Evolutionary conservation across 352 stramenopile genomes (phyloP), one percentile per base, ranked within the genome.

Genomic region (Pythium myriotylum): DNA sequence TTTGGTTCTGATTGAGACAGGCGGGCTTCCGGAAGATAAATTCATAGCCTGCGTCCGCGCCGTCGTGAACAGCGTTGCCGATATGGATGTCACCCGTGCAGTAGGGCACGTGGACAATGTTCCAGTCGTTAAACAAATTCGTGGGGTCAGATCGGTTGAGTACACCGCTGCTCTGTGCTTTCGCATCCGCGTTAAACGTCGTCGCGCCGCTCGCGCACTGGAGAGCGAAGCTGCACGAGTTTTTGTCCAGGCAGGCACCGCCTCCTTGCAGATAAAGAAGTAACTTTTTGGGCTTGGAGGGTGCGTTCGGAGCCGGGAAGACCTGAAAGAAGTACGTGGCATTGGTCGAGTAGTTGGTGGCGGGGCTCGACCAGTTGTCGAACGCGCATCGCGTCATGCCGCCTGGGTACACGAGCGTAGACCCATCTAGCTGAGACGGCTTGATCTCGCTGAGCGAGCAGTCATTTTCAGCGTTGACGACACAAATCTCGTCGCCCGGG

Each of bases 11-110:
- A 14, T 65, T 70, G 22, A 79, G 49, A 27, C 78, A 88, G 42
- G 81, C 52, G 16, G 74, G 65, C 26, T 62, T 67, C 26, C 68
- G 48, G 4, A 89, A 70, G 6, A 81, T 40, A 4, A 51, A 39
- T 45, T 85, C 77, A 8, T 86, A 26, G 24, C 23, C 60, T 74
- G 43, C 85, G 69, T 17, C 41, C 43, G 33, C 72, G 65, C 24
- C 41, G 37, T 33, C 71, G 41, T 53, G 56, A 6, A 84, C 63
- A 13, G 51, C 42, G 59, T 67, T 80, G 35, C 81, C 79, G 9
- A 89, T 51, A 58, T 89, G 78, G 41, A 91, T 53, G 59, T 89
- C 81, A 23, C 81, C 79, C 22, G 81, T 89, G 63, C 79, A 91
- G 65, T 88, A 88, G 10, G 79, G 79, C 29, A 88, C 49, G 60